These are phyloP conservation scores for Ogataea pilisensis DNA, from an alignment of 805 yeast genomes.

Conservation along the genomic window DNA sequence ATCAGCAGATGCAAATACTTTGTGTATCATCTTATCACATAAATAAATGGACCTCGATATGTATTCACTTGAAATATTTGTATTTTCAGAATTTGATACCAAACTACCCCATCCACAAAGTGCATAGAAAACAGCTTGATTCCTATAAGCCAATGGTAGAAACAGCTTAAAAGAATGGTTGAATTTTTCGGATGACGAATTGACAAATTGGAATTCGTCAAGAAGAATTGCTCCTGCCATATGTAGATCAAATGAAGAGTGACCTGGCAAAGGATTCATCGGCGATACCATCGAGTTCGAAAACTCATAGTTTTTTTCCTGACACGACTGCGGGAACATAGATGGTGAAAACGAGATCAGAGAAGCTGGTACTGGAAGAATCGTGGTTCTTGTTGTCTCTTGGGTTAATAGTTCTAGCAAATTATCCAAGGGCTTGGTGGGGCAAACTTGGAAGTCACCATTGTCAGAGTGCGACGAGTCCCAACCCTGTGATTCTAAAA, in stretches of 20 bases:
- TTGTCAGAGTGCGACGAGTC: no score
- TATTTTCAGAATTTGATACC: slow-evolving; percentile 6
- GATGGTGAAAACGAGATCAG: no score
- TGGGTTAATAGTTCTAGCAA: no score
- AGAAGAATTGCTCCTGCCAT: slow-evolving; percentile 7
- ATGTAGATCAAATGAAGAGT: slow-evolving; percentile 3
- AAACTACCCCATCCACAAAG: slow-evolving; percentile 17
- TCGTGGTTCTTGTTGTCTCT: no score
- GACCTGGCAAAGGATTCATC: not conserved
- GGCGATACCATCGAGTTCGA: not conserved
- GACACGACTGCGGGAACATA: no score
- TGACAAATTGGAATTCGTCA: slow-evolving; percentile 2
- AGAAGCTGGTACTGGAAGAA: no score
- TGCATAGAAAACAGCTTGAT: slow-evolving; percentile 9
- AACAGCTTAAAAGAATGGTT: slow-evolving; percentile 7
- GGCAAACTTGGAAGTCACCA: no score
- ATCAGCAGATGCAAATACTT: not conserved
- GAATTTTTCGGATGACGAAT: slow-evolving; percentile 9
- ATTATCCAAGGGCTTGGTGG: no score
- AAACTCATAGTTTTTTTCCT: not conserved
- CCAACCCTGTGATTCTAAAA: no score
- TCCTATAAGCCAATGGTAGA: slow-evolving; percentile 10
- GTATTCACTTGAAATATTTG: slow-evolving; percentile 2
- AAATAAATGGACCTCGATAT: slow-evolving; percentile 7
- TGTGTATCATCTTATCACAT: slow-evolving; percentile 2